Base-by-base conservation (phyloP, 2,329 filamentous ascomycete genomes). In the Aspergillus amoenus region DNA sequence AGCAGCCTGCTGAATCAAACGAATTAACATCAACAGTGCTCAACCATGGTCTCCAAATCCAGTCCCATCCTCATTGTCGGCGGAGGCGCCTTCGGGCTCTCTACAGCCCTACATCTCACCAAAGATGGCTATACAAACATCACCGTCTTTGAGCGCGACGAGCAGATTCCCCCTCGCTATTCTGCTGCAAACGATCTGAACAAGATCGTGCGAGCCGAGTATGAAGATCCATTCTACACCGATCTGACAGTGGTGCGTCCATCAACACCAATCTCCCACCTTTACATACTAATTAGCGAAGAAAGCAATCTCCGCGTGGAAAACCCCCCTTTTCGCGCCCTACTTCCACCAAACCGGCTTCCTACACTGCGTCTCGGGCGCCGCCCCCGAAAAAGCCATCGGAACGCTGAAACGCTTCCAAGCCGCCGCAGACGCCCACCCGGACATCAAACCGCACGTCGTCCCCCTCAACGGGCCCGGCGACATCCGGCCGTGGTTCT, bases 151-250 rank as follows among this genome's bases (percentile, higher is more conserved):
- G 81, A 84, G 52, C 68, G 69, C 52, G 74, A 74, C 40, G 66
- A 70, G 9, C 69, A 73, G 9, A 76, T 80, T 3, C 82, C 82
- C 1, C 79, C 81, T 2, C 70, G 71, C 4, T 78, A 70, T 64
- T 85, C 84, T 0, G 84, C 83, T 0, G 83, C 79, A 18, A 83
- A 84, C 57, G 83, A 87, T 60, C 66, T 86, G 24, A 87, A 86
- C 67, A 87, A 87, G 68, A 86, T 86, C 55, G 74, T 86, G 37
- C 77, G 83, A 2, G 82, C 79, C 4, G 82, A 86, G 61, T 86
- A 86, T 57, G 81, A 83, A 59, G 82, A 85, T 57, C 73, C 76
- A 0, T 84, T 83, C 55, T 85, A 86, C 57, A 81, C 82, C 0
- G 74, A 83, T 2, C 65, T 85, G 43, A 79, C 82, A 2, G 70